A percentile compares a stretch with the other conserved stretches of the same genome.
Conservation (phyloP, 306 rosid species). For the Begonia loranthoides region DNA sequence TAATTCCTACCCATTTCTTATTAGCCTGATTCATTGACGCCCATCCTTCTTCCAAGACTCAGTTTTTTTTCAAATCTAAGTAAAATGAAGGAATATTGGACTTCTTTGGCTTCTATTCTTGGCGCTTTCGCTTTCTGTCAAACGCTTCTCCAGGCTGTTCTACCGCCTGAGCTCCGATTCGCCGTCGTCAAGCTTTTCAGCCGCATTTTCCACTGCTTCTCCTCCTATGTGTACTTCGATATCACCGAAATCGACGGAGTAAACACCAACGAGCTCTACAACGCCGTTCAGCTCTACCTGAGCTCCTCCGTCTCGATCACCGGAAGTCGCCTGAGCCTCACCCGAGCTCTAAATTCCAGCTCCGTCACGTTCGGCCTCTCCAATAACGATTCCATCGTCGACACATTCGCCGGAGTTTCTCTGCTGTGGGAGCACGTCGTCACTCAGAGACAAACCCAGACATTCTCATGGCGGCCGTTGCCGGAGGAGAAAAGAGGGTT, state of each 20-base stretch:
- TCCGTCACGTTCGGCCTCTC: conserved; percentile 76
- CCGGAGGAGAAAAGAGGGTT: conserved; percentile 89
- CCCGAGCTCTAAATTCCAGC: conserved; percentile 76
- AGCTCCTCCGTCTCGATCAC: conserved; percentile 58
- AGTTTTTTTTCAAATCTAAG: too few relatives aligned
- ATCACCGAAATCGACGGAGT: conserved; percentile 94
- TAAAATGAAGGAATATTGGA: conserved; percentile 67
- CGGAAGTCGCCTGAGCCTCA: conserved; percentile 59
- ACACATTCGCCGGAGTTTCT: conserved; percentile 48
- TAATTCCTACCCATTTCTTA: too few relatives aligned
- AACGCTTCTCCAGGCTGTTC: conserved; percentile 53
- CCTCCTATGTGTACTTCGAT: conserved; percentile 75
- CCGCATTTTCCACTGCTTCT: conserved; percentile 56
- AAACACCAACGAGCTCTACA: conserved; percentile 95
- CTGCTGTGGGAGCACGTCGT: conserved; percentile 92
- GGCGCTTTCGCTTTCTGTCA: conserved; percentile 87
- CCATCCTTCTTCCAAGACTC: too few relatives aligned
- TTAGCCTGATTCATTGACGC: too few relatives aligned
- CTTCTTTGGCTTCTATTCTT: conserved; percentile 60
- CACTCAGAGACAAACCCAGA: conserved; percentile 58
- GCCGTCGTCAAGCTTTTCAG: conserved; percentile 40
- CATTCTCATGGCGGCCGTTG: conserved; percentile 74
- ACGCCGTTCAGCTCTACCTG: conserved; percentile 89
- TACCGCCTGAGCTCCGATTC: conserved; percentile 88
- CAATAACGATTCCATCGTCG: conserved; percentile 75